Conservation (phyloP, 1,284 basidiomycete species). For the Meripilus lineatus region DNA sequence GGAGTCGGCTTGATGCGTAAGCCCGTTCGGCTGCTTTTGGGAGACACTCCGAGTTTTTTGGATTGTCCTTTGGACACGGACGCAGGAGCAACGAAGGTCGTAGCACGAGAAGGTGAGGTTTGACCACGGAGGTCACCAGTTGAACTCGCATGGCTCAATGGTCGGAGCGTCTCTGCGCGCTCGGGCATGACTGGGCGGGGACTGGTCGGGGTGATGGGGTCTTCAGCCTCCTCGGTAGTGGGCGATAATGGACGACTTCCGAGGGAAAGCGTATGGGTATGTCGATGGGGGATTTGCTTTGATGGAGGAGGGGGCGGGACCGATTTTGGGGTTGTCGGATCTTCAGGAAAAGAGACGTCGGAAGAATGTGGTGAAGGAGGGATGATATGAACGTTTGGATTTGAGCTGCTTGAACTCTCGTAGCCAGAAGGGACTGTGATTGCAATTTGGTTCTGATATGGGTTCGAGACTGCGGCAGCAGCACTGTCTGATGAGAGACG, state of each 20-base stretch:
- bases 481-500: not conserved
- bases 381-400: conserved; percentile 50
- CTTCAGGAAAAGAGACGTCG: conserved; percentile 19
- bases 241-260: conserved; percentile 8
- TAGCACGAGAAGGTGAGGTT: conserved; percentile 19
- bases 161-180: conserved; percentile 17
- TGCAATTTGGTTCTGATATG: too few species aligned
- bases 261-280: conserved; percentile 15
- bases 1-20: conserved; percentile 21
- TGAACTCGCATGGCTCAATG: conserved; percentile 33
- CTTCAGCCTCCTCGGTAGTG: conserved; percentile 19
- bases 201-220: conserved; percentile 24
- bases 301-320: conserved; percentile 6
- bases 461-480: conserved; percentile 7
- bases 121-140: conserved; percentile 34
- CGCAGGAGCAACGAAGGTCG: conserved; percentile 14
- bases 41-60: conserved; percentile 18
- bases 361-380: conserved; percentile 46
- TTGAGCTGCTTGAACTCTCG: conserved; percentile 24
- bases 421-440: conserved; percentile 14
- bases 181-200: conserved; percentile 21
- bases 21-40: conserved; percentile 21
- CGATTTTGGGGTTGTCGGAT: conserved; percentile 16
- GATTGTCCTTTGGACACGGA: conserved; percentile 13
- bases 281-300: conserved; percentile 10